Evolutionary conservation across 805 yeast genomes (phyloP), one percentile per base, ranked within the genome.

Genomic region (Yarrowia sp.): DNA sequence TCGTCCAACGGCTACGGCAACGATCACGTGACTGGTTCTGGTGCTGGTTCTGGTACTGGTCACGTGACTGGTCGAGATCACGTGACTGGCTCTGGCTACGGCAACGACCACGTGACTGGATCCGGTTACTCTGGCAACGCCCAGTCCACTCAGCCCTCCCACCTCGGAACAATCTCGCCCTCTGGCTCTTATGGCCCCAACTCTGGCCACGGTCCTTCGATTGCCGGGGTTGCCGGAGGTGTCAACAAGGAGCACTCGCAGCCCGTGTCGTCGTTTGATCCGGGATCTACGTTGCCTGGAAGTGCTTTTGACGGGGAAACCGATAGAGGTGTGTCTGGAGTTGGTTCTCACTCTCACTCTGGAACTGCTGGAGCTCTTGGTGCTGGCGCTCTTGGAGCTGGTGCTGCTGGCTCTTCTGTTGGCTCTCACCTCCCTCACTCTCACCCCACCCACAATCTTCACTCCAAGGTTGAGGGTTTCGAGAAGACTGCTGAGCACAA

Each of bases 401-500:
- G 38, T 14, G 16, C 26, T 42, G 19, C 46, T 42, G 45, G 16
- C 48, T 16, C 16, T 8, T 42, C 56, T 53, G 7, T 42, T 16
- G 58, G 43, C 2, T 32, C 22, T 8, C 46, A 41, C 26, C 19
- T 55, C 1, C 63, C 63, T 10, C 48, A 41, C 22, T 56, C 63
- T 11, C 63, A 56, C 10, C 48, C 48, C 8, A 41, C 63, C 48
- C 38, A 22, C 63, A 56, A 56, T 22, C 48, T 56, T 19, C 63
- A 56, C 22, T 56, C 63, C 63, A 56, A 56, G 63, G 63, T 56
- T 3, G 63, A 56, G 63, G 63, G 63, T n/a, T 15, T 56, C 36
- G 63, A 56, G 38, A 56, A 41, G 48, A 41, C 38, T 22, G 63
- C 63, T 15, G 63, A 56, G 63, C 19, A 15, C 7, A 26, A 56